These are phyloP conservation scores for Epichloe bromicola DNA, from an alignment of 2,329 filamentous ascomycete species.

Conservation along the genomic window DNA sequence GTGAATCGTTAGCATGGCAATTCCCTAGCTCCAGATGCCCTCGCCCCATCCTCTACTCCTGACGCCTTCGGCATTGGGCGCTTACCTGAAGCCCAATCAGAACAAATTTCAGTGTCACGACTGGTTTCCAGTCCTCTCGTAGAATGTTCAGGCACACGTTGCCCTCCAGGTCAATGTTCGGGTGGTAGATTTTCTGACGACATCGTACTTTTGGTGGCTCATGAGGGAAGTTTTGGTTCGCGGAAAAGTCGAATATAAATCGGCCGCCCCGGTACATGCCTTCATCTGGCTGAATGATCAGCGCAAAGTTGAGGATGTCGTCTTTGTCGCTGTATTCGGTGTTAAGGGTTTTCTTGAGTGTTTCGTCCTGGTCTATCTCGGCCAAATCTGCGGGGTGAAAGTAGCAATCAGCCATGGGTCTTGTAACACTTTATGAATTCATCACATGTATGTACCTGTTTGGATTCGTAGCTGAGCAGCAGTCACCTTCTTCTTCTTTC, in stretches of 20 bases:
- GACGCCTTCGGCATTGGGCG: not conserved
- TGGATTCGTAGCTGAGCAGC: conserved; percentile 90
- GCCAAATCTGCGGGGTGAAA: conserved; percentile 49
- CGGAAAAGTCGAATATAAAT: conserved; percentile 84
- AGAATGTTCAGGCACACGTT: conserved; percentile 98
- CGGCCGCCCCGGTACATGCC: conserved; percentile 75
- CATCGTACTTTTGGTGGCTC: conserved; percentile 96
- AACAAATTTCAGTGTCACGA: conserved; percentile 90
- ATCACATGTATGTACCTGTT: conserved; percentile 52
- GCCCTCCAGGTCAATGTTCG: conserved; percentile 94
- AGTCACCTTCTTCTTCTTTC: conserved; percentile 98
- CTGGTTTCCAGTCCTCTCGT: conserved; percentile 97
- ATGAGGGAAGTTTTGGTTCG: conserved; percentile 92
- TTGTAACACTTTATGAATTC: not conserved
- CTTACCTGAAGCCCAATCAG: conserved; percentile 80
- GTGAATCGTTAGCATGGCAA: conserved; percentile 9
- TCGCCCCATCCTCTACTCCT: not conserved
- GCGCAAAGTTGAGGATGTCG: conserved; percentile 73
- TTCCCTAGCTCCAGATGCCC: not conserved
- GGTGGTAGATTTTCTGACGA: conserved; percentile 96
- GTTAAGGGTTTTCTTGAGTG: conserved; percentile 66
- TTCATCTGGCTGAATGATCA: conserved; percentile 76
- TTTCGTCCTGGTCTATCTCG: conserved; percentile 42
- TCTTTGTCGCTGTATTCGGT: conserved; percentile 71
- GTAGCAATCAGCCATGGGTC: not conserved